Percentiles rank a stretch among this genome's conserved stretches.
These are phyloP conservation scores for Nicotiana benthamiana DNA, from an alignment of 257 asterid species.

Conservation along the genomic window DNA sequence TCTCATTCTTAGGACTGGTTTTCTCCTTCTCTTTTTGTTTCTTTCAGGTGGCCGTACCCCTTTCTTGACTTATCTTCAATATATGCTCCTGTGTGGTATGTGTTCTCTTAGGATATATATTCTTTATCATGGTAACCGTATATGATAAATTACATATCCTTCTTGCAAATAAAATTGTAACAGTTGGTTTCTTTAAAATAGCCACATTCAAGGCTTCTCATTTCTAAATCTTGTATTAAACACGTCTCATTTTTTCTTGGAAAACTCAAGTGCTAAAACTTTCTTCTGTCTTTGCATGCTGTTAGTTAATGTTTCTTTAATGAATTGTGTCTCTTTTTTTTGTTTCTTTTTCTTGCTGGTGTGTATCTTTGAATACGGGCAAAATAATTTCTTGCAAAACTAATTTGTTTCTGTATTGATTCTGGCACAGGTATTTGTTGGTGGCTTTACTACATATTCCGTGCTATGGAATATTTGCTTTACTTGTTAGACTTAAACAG, in stretches of 20 bases:
- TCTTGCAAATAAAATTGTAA: background rate
- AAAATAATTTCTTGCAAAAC: background rate
- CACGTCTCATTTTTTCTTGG: background rate
- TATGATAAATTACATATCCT: background rate
- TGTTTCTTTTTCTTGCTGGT: background rate
- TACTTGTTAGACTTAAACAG: constrained; percentile 48
- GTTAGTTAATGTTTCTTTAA: too few species aligned
- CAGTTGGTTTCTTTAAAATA: background rate
- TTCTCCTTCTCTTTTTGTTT: constrained; percentile 8
- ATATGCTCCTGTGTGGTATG: constrained; percentile 69
- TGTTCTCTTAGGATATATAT: background rate
- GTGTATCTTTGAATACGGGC: background rate
- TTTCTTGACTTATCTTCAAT: constrained; percentile 59
- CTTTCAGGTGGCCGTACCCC: constrained; percentile 97
- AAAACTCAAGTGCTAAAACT: background rate
- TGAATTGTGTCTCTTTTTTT: background rate
- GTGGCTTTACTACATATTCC: constrained; percentile 78
- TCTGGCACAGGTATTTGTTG: constrained; percentile 56
- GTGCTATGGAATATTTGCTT: constrained; percentile 47
- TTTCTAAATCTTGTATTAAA: background rate
- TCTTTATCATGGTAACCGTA: background rate
- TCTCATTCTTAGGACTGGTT: constrained; percentile 3
- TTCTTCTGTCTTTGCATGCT: background rate
- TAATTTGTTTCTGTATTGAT: background rate
- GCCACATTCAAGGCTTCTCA: background rate